Evolutionary conservation across 768 basidiomycete genomes (phyloP).

Genomic region (Mycena belliarum): DNA sequence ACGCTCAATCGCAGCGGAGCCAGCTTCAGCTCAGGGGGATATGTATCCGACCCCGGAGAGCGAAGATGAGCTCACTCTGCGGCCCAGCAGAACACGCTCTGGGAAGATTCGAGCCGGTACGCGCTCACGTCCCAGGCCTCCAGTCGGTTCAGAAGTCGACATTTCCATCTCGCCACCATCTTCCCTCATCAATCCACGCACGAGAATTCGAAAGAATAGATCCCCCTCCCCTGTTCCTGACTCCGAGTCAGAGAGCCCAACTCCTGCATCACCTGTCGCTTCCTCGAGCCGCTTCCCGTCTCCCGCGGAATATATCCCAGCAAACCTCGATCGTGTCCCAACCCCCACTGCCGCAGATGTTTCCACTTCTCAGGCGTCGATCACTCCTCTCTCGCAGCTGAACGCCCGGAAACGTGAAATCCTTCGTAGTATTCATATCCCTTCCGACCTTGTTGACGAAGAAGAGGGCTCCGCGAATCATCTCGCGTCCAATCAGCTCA

Average conservation of each 20-base stretch:
- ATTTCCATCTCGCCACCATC: not conserved
- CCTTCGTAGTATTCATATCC: conserved; percentile 25
- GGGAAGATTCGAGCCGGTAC: not conserved
- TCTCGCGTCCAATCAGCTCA: conserved; percentile 57
- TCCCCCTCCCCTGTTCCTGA: conserved; percentile 14
- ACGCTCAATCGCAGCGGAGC: not conserved
- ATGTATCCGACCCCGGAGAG: not conserved
- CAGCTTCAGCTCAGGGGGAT: not conserved
- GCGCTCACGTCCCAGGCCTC: not conserved
- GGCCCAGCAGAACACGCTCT: conserved; percentile 9
- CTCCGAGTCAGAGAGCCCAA: conserved; percentile 6
- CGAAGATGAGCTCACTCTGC: conserved; percentile 5
- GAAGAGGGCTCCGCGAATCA: conserved; percentile 49
- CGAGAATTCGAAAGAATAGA: not conserved
- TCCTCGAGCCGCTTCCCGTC: not conserved
- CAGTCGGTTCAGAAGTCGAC: not conserved
- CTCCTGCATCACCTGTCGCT: not conserved
- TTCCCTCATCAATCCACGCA: not conserved
- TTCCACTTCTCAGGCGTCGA: not conserved
- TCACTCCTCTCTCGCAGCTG: conserved; percentile 35
- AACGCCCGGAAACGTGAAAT: conserved; percentile 55
- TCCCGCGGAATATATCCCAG: not conserved
- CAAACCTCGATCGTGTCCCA: not conserved
- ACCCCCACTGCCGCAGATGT: not conserved
- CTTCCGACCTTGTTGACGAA: conserved; percentile 26